Conservation (phyloP, 768 basidiomycete species). For the Collybia nuda region DNA sequence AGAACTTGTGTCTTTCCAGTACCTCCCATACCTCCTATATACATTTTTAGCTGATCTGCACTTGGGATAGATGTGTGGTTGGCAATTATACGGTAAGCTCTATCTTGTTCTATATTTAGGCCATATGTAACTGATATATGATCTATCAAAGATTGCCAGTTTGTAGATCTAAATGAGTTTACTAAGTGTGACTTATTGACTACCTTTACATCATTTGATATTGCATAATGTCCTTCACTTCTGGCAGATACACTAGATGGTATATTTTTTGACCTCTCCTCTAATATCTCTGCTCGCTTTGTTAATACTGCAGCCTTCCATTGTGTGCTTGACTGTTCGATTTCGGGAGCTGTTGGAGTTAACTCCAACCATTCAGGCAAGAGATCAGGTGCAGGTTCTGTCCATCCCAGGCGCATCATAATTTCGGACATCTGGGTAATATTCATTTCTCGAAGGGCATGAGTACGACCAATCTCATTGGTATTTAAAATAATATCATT, state of each 20-base stretch:
- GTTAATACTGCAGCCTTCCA: conserved; percentile 15
- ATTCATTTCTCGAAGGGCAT: not conserved
- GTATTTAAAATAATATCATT: not conserved
- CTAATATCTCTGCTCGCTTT: not conserved
- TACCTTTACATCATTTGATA: conserved; percentile 12
- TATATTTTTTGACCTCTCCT: too few species aligned
- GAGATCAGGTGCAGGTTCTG: not conserved
- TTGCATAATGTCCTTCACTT: not conserved
- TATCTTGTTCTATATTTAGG: conserved; percentile 8
- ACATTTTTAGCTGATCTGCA: conserved; percentile 9
- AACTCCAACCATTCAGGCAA: not conserved
- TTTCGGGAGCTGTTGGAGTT: not conserved
- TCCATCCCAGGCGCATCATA: not conserved
- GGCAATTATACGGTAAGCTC: conserved; percentile 14
- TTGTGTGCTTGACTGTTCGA: conserved; percentile 21
- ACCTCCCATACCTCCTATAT: conserved; percentile 15
- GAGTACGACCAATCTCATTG: not conserved
- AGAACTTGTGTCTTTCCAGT: conserved; percentile 16
- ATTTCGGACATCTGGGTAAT: not conserved
- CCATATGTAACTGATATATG: not conserved
- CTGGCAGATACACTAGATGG: too few species aligned
- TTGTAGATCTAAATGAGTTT: conserved; percentile 12
- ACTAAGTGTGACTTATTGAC: conserved; percentile 1
- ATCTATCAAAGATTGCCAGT: not conserved
- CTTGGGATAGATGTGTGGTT: conserved; percentile 8